These are phyloP conservation scores for Psilocybe mexicana DNA, from an alignment of 1,284 basidiomycete species.

Conservation along the genomic window DNA sequence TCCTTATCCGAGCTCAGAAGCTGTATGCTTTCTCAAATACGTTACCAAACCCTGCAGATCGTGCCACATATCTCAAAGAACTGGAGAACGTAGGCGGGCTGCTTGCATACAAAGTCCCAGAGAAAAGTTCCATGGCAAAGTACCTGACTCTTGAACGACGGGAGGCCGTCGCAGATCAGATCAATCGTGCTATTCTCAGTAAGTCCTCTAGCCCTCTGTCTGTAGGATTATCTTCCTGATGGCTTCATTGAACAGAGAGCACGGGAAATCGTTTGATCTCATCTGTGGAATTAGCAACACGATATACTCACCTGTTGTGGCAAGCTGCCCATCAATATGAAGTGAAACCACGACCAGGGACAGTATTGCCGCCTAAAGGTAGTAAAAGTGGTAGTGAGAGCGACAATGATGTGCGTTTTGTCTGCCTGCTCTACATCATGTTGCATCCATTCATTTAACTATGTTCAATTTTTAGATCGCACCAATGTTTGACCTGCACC, in stretches of 20 bases:
- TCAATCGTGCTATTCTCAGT: conserved; percentile 85
- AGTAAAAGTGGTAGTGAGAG: conserved; percentile 23
- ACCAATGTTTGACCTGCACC: conserved; percentile 50
- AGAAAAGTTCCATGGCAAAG: conserved; percentile 63
- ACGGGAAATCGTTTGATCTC: conserved; percentile 54
- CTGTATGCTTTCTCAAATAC: conserved; percentile 56
- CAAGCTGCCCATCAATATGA: conserved; percentile 49
- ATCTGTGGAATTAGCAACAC: conserved; percentile 57
- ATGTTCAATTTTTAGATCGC: conserved; percentile 27
- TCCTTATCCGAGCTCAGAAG: conserved; percentile 62
- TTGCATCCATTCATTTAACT: neutral
- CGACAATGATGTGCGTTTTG: conserved; percentile 28
- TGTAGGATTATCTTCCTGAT: neutral
- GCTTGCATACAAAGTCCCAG: conserved; percentile 75
- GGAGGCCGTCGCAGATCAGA: conserved; percentile 80
- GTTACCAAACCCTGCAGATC: conserved; percentile 53
- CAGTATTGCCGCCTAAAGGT: conserved; percentile 39
- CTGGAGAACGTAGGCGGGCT: conserved; percentile 72
- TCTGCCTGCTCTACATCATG: neutral
- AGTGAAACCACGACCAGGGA: conserved; percentile 45
- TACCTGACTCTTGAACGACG: conserved; percentile 76
- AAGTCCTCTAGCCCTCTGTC: conserved; percentile 32
- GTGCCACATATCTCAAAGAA: conserved; percentile 64
- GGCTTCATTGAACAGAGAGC: conserved; percentile 42
- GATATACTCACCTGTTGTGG: conserved; percentile 64